Conservation (phyloP, 2,329 filamentous ascomycete genomes). For the Paecilomyces formosus region DNA sequence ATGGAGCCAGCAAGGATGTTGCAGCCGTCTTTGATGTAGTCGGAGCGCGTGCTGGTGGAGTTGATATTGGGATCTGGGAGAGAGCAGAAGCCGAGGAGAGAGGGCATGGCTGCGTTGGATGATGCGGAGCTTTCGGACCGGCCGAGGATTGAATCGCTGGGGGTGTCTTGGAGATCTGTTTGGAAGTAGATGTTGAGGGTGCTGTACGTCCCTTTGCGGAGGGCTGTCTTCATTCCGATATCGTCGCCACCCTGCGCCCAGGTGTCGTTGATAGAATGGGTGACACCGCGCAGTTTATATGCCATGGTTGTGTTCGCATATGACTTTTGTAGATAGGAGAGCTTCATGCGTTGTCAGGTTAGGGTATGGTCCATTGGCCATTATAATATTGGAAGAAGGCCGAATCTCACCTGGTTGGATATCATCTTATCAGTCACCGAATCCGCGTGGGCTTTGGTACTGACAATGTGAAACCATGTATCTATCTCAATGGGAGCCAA, state of each 20-base stretch:
- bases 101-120: constrained; percentile 9
- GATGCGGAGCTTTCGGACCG: constrained; percentile 18
- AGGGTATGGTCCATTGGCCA: no score
- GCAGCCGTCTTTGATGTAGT: constrained; percentile 49
- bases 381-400: neutral
- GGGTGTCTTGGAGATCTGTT: constrained; percentile 38
- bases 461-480: constrained; percentile 38
- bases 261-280: constrained; percentile 45
- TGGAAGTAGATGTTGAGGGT: constrained; percentile 56
- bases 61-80: constrained; percentile 37
- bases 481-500: constrained; percentile 26
- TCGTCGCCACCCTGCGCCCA: constrained; percentile 48
- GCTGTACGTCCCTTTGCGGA: constrained; percentile 47
- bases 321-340: constrained; percentile 36
- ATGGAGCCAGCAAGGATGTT: constrained; percentile 51
- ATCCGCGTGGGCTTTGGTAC: constrained; percentile 18
- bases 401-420: constrained; percentile 22
- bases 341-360: constrained; percentile 8
- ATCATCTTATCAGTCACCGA: constrained; percentile 27
- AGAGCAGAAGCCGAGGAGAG: constrained; percentile 49
- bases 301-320: constrained; percentile 40
- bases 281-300: constrained; percentile 44
- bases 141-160: constrained; percentile 14
- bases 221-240: constrained; percentile 44
- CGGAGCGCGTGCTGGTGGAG: constrained; percentile 23